phyloP scores from a whole-genome alignment of 805 yeast genomes.

The Candida glaebosa region DNA sequence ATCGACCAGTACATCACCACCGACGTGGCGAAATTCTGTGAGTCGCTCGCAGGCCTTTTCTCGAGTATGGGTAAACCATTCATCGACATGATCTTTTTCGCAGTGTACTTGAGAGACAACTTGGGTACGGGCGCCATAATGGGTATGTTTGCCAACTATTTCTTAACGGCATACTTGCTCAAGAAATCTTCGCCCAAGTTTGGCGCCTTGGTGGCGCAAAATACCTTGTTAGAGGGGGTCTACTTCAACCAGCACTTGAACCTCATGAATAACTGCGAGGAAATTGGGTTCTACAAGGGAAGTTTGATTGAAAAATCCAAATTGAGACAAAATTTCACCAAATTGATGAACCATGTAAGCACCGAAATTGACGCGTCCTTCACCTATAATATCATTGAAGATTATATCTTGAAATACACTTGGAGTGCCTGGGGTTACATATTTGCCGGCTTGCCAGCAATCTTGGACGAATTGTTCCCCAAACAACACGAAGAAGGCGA shows the following conservation, averaged over 20 bases:
- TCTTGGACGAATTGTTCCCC: constrained; percentile 51
- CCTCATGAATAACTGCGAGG: constrained; percentile 85
- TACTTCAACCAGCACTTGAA: constrained; percentile 84
- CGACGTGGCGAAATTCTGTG: constrained; percentile 78
- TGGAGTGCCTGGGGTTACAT: constrained; percentile 97
- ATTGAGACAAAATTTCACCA: constrained; percentile 54
- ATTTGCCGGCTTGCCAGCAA: constrained; percentile 86
- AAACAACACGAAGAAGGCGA: constrained; percentile 12
- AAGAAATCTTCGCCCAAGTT: constrained; percentile 79
- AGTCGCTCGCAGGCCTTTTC: constrained; percentile 76
- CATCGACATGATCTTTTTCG: constrained; percentile 79
- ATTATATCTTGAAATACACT: constrained; percentile 80
- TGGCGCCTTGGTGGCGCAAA: constrained; percentile 68
- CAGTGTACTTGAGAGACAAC: constrained; percentile 77
- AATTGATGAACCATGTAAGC: constrained; percentile 51
- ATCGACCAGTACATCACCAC: constrained; percentile 86
- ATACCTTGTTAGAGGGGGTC: constrained; percentile 81
- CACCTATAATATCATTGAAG: constrained; percentile 72
- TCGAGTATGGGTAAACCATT: constrained; percentile 90
- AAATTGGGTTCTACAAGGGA: constrained; percentile 92
- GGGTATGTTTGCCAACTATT: constrained; percentile 80
- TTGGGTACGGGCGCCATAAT: constrained; percentile 82
- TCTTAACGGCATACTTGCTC: constrained; percentile 70
- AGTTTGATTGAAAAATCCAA: constrained; percentile 71
- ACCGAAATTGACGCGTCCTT: constrained; percentile 58